Percentiles rank a stretch among this genome's conserved stretches.
Evolutionary conservation across 495 filamentous ascomycete species (phyloP).

Genomic region (Penicillium parvum): DNA sequence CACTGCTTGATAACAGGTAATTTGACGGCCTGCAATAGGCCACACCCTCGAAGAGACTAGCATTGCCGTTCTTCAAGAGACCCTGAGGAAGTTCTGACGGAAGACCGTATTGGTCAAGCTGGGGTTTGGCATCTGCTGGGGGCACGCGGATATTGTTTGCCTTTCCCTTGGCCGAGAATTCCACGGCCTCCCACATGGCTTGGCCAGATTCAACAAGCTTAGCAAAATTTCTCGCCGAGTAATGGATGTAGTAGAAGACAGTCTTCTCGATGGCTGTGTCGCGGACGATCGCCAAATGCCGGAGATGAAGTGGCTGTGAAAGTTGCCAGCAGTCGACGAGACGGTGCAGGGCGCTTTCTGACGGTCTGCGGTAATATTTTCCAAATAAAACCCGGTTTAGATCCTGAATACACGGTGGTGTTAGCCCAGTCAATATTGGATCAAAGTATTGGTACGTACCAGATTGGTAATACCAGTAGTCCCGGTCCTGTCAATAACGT

Average conservation of each 20-base stretch:
- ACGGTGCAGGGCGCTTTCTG: constrained; percentile 53
- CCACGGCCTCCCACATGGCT: constrained; percentile 56
- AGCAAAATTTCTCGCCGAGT: constrained; percentile 51
- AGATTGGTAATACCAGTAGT: constrained; percentile 48
- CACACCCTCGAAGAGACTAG: constrained; percentile 45
- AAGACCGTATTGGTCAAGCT: constrained; percentile 54
- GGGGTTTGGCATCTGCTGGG: constrained; percentile 30
- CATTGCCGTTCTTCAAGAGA: constrained; percentile 39
- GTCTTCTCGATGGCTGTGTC: constrained; percentile 53
- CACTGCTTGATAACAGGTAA: constrained; percentile 31
- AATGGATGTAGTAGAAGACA: constrained; percentile 55
- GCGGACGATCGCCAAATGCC: constrained; percentile 58
- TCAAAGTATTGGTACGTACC: constrained; percentile 26
- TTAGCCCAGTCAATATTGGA: constrained; percentile 1
- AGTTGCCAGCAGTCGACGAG: constrained; percentile 56
- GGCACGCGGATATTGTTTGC: constrained; percentile 25
- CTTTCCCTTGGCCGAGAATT: constrained; percentile 37
- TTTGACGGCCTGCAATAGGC: constrained; percentile 24
- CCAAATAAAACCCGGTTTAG: constrained; percentile 49
- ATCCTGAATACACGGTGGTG: constrained; percentile 25
- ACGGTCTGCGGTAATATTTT: constrained; percentile 51
- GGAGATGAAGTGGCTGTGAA: constrained; percentile 60
- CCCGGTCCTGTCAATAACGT: constrained; percentile 48
- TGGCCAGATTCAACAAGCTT: constrained; percentile 53
- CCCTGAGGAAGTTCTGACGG: constrained; percentile 25